Evolutionary conservation across 1,284 basidiomycete genomes (phyloP).

Genomic region (Coriolopsis trogii): DNA sequence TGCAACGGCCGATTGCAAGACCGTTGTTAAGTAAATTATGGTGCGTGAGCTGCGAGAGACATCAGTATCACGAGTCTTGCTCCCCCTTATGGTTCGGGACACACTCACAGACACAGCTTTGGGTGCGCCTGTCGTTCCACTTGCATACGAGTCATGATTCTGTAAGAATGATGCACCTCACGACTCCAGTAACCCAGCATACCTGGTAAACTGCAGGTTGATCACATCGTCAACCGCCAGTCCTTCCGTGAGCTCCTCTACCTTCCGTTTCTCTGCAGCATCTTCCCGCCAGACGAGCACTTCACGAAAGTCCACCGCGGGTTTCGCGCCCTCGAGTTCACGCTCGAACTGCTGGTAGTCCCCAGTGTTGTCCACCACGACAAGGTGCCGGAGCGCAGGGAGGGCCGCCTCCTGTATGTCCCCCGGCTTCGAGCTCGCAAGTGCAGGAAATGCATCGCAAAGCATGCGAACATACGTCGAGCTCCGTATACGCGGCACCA

Average conservation of each 20-base stretch:
- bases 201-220: conserved; percentile 86
- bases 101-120: conserved; percentile 75
- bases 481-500: conserved; percentile 70
- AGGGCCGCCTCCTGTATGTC: conserved; percentile 62
- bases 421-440: conserved; percentile 53
- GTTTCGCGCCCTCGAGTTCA: conserved; percentile 47
- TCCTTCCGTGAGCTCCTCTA: conserved; percentile 43
- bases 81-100: no score
- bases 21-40: conserved; percentile 80
- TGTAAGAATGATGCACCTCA: no score
- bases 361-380: conserved; percentile 68
- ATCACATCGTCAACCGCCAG: conserved; percentile 70
- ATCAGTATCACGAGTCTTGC: not conserved
- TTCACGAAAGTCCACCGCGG: conserved; percentile 69
- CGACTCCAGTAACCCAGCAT: conserved; percentile 9
- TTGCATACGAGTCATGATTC: no score
- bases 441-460: conserved; percentile 57
- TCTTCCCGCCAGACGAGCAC: conserved; percentile 63
- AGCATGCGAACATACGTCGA: conserved; percentile 67
- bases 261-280: conserved; percentile 41
- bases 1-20: conserved; percentile 69
- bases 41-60: conserved; percentile 62
- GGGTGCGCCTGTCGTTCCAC: conserved; percentile 78
- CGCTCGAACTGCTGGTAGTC: conserved; percentile 40
- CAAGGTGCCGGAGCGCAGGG: conserved; percentile 65